Conservation (phyloP, 441 rosid genomes). For the Capsella rubella region DNA sequence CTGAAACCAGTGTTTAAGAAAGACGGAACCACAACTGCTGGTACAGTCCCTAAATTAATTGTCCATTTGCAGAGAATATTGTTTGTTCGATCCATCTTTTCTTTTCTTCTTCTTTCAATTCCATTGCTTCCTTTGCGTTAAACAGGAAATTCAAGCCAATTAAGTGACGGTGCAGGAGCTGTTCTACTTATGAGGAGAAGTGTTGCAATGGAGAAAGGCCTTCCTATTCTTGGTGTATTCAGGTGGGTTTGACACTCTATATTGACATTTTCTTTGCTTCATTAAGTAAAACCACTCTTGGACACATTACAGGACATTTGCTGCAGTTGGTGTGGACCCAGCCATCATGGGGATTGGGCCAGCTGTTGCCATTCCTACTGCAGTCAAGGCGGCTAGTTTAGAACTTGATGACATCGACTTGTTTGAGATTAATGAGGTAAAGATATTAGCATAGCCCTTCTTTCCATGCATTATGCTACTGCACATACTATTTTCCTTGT, state of each 20-base stretch:
- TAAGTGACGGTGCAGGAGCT: slow-evolving; percentile 96
- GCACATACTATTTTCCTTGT: neutral
- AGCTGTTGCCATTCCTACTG: slow-evolving; percentile 95
- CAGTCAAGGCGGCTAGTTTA: slow-evolving; percentile 90
- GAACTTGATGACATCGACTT: slow-evolving; percentile 85
- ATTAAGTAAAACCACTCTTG: slow-evolving; percentile 18
- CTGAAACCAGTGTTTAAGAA: slow-evolving; percentile 85
- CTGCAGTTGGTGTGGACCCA: slow-evolving; percentile 98
- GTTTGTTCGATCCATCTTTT: slow-evolving; percentile 1
- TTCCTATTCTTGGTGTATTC: slow-evolving; percentile 93
- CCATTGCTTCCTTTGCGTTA: slow-evolving; percentile 14
- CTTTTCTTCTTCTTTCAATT: neutral
- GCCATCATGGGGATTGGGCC: slow-evolving; percentile 99
- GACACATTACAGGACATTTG: slow-evolving; percentile 69
- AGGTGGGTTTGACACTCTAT: slow-evolving; percentile 54
- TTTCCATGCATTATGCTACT: neutral
- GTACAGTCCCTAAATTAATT: slow-evolving; percentile 46
- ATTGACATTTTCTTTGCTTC: slow-evolving; percentile 14
- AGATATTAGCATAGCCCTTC: slow-evolving; percentile 13
- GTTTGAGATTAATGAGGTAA: slow-evolving; percentile 95
- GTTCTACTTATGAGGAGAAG: slow-evolving; percentile 96
- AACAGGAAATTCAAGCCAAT: slow-evolving; percentile 96
- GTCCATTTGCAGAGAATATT: slow-evolving; percentile 1
- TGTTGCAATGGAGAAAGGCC: slow-evolving; percentile 74
- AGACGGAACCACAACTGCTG: slow-evolving; percentile 96